Percentiles rank a stretch among this genome's conserved stretches.
phyloP scores from a whole-genome alignment of 306 rosid species.

The Quercus ilex region DNA sequence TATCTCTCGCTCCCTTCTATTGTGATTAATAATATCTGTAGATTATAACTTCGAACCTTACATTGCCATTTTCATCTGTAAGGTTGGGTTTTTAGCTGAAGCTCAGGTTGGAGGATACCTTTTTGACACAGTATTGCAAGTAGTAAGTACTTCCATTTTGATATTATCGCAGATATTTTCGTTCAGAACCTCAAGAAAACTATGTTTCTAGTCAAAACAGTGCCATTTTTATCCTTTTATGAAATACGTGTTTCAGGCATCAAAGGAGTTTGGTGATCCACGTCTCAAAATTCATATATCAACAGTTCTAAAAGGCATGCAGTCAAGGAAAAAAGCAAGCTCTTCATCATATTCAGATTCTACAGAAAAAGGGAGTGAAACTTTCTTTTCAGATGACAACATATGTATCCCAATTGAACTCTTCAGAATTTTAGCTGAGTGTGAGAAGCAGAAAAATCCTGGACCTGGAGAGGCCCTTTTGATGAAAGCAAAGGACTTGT shows the following conservation, averaged over 20 bases:
- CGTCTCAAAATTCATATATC: slow-evolving; percentile 77
- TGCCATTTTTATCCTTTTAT: slow-evolving; percentile 20
- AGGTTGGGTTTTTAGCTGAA: slow-evolving; percentile 93
- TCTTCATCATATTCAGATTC: slow-evolving; percentile 50
- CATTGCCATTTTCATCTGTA: slow-evolving; percentile 26
- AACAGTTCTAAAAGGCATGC: slow-evolving; percentile 85
- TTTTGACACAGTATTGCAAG: slow-evolving; percentile 66
- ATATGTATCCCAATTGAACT: slow-evolving; percentile 75
- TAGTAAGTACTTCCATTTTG: slow-evolving; percentile 44
- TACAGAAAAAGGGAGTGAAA: slow-evolving; percentile 51
- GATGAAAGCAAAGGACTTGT: slow-evolving; percentile 86
- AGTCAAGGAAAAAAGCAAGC: slow-evolving; percentile 68
- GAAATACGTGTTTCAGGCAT: slow-evolving; percentile 59
- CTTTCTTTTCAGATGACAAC: slow-evolving; percentile 55
- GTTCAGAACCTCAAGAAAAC: not conserved
- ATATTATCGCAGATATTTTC: not conserved
- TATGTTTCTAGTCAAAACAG: not conserved
- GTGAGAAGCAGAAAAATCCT: slow-evolving; percentile 73
- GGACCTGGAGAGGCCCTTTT: slow-evolving; percentile 90
- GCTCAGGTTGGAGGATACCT: slow-evolving; percentile 92
- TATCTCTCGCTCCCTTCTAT: slow-evolving; percentile 20
- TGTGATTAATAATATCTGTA: slow-evolving; percentile 12
- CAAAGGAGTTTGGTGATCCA: slow-evolving; percentile 87
- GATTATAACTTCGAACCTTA: slow-evolving; percentile 10
- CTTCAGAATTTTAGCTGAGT: slow-evolving; percentile 80